These are phyloP conservation scores for Xylogone sp. DNA, from an alignment of 2,329 filamentous ascomycete species.

Conservation along the genomic window DNA sequence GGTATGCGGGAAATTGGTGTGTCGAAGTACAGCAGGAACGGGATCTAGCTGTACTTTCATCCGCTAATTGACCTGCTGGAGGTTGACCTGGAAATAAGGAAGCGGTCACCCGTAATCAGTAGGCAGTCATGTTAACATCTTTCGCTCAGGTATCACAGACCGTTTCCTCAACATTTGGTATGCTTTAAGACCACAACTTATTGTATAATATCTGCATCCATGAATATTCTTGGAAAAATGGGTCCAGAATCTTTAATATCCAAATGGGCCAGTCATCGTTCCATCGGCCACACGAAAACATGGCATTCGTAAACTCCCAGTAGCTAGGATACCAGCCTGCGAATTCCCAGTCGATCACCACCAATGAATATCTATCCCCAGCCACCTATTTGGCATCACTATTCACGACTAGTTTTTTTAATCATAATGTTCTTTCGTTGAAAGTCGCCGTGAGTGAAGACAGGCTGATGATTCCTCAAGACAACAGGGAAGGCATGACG, in stretches of 20 bases:
- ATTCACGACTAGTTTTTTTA: constrained; percentile 7
- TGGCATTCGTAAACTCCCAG: constrained; percentile 34
- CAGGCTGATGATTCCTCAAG: constrained; percentile 19
- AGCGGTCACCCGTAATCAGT: too few relatives aligned
- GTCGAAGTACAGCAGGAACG: too few relatives aligned
- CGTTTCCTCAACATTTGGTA: too few relatives aligned
- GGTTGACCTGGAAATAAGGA: too few relatives aligned
- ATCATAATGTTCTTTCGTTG: constrained; percentile 31
- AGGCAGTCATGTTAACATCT: too few relatives aligned
- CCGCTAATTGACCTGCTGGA: too few relatives aligned
- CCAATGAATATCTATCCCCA: constrained; percentile 13
- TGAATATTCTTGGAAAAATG: constrained; percentile 27
- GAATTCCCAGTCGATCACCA: constrained; percentile 38
- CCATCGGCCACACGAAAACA: constrained; percentile 29
- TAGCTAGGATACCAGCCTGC: constrained; percentile 36
- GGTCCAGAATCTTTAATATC: constrained; percentile 26
- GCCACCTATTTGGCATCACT: constrained; percentile 1
- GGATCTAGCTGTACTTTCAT: too few relatives aligned
- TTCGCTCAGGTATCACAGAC: too few relatives aligned
- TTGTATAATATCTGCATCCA: constrained; percentile 24
- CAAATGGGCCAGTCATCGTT: constrained; percentile 31
- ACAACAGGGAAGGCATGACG: constrained; percentile 19
- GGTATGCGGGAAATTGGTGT: too few relatives aligned
- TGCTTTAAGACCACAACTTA: constrained; percentile 22
- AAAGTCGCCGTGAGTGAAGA: constrained; percentile 32